Conservation (phyloP, 768 basidiomycete species). For the Polyporus arcularius region DNA sequence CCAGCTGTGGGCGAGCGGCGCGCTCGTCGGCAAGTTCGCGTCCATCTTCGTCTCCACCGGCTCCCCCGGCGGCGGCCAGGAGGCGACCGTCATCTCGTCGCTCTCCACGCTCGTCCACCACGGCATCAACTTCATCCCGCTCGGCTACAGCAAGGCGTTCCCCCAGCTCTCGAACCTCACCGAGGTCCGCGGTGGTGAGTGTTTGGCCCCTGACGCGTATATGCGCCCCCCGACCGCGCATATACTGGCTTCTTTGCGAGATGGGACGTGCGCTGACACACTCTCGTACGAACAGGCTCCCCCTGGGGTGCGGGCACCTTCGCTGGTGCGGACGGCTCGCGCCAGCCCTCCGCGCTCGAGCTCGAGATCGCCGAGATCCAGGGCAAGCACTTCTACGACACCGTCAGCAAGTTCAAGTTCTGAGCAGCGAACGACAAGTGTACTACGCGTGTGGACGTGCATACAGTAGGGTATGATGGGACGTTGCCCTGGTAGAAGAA, state of each 20-base stretch:
- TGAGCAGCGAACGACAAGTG: neutral
- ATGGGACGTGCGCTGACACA: neutral
- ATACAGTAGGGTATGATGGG: too few relatives aligned
- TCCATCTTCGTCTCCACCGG: constrained; percentile 77
- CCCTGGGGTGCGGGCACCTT: constrained; percentile 83
- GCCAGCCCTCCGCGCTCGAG: constrained; percentile 46
- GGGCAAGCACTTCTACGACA: constrained; percentile 53
- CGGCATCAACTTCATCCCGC: constrained; percentile 53
- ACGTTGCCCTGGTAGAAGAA: too few relatives aligned
- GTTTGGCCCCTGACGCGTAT: too few relatives aligned
- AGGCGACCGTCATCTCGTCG: constrained; percentile 37
- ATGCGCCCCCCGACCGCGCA: too few relatives aligned
- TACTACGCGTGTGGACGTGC: too few relatives aligned
- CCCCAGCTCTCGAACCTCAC: constrained; percentile 39
- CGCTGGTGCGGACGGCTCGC: constrained; percentile 54
- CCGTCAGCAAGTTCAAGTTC: constrained; percentile 42
- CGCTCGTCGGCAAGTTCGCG: constrained; percentile 74
- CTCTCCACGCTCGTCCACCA: constrained; percentile 56
- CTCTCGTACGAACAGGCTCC: constrained; percentile 47
- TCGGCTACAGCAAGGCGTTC: constrained; percentile 49
- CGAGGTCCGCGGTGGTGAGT: constrained; percentile 50
- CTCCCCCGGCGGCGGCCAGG: constrained; percentile 75
- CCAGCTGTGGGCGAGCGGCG: constrained; percentile 58
- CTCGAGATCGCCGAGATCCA: constrained; percentile 46
- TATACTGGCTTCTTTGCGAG: too few relatives aligned